A percentile compares a stretch with the other conserved stretches of the same genome.
phyloP scores from a whole-genome alignment of 371 early-diverging fungal species.

The Catenaria anguillulae region DNA sequence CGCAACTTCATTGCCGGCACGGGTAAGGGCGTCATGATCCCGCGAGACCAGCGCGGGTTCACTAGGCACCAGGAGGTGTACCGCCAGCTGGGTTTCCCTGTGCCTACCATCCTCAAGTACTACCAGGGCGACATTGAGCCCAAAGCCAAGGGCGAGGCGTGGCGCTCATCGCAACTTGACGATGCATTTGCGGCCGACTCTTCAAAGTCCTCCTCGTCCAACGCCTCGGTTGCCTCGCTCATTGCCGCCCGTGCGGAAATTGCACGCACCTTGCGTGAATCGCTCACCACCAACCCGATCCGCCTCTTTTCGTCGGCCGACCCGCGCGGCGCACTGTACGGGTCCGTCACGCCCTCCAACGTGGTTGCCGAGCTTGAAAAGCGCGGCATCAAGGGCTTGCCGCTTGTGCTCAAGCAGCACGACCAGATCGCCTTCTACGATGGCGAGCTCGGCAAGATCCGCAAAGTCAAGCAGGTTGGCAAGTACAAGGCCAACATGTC shows the following conservation, averaged over 20 bases:
- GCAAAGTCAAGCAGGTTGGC: not conserved
- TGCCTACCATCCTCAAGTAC: not conserved
- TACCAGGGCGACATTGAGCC: not conserved
- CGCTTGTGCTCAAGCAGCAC: not conserved
- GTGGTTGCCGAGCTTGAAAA: not conserved
- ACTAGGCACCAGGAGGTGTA: not conserved
- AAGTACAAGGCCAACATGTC: not conserved
- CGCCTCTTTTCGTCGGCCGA: not conserved
- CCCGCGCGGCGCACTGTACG: not conserved
- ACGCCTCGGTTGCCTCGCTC: not conserved
- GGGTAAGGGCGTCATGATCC: conserved; percentile 4
- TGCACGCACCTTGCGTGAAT: not conserved
- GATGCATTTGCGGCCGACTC: not conserved
- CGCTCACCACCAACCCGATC: not conserved
- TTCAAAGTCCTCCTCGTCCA: not conserved
- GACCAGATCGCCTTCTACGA: not conserved
- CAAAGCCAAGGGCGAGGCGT: not conserved
- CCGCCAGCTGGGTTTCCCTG: not conserved
- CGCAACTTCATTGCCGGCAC: conserved; percentile 3
- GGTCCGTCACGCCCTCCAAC: not conserved
- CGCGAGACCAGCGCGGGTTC: conserved; percentile 5
- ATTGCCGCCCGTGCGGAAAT: not conserved
- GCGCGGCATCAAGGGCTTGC: not conserved
- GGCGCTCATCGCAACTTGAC: not conserved
- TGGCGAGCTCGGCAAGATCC: not conserved